These are phyloP conservation scores for Hymenoscyphus fructigenus DNA, from an alignment of 2,329 filamentous ascomycete species.

Conservation along the genomic window DNA sequence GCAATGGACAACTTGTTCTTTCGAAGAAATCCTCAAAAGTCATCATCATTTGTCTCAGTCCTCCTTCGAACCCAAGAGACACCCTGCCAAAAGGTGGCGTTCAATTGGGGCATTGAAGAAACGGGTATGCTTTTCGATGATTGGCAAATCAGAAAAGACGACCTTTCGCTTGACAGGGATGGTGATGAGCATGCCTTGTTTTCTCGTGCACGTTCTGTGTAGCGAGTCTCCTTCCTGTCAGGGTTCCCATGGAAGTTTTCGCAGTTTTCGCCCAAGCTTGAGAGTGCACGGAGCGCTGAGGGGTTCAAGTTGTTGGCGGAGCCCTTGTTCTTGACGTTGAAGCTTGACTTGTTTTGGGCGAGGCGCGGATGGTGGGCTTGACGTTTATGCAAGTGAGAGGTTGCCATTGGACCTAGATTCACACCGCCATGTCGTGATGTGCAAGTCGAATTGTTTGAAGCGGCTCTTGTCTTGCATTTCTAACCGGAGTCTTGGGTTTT, in stretches of 20 bases:
- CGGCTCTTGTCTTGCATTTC: neutral
- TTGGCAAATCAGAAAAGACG: neutral
- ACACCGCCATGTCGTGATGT: constrained; percentile 10
- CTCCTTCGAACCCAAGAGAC: no score
- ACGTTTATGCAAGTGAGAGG: neutral
- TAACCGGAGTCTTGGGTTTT: neutral
- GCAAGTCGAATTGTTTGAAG: constrained; percentile 6
- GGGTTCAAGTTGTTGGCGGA: constrained; percentile 7
- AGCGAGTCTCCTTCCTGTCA: neutral
- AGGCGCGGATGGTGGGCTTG: neutral
- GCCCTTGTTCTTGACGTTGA: neutral
- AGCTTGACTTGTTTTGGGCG: constrained; percentile 10
- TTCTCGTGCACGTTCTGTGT: neutral
- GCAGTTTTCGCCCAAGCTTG: neutral
- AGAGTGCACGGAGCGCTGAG: constrained; percentile 4
- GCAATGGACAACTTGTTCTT: no score
- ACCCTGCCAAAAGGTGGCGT: no score
- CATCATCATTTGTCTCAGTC: no score
- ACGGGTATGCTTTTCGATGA: no score
- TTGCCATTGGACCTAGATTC: neutral
- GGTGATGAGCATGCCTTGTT: neutral
- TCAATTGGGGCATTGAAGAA: no score
- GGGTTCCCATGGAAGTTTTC: neutral
- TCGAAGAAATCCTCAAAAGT: no score
- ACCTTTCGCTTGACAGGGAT: neutral